Evolutionary conservation across 106 monocot genomes (phyloP).

Genomic region (Dendrobium nobile): DNA sequence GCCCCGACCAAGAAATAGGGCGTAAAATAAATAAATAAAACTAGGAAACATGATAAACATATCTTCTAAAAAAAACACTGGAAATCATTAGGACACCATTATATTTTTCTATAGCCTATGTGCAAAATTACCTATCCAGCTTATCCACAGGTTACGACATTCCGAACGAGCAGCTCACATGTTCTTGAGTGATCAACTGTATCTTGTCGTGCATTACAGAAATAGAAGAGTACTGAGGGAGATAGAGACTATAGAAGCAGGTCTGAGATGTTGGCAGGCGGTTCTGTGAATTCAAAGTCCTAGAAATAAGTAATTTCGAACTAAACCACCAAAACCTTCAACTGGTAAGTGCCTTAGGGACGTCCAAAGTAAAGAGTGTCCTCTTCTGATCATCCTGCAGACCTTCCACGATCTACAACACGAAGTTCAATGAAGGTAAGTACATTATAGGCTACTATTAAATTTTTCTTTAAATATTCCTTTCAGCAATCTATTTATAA

Average conservation of each 20-base stretch:
- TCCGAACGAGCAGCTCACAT: slow-evolving; percentile 72
- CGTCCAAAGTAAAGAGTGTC: slow-evolving; percentile 76
- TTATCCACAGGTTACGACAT: slow-evolving; percentile 28
- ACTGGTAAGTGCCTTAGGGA: slow-evolving; percentile 69
- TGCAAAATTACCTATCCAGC: neutral
- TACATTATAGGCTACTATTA: no score
- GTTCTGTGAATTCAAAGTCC: slow-evolving; percentile 30
- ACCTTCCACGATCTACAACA: slow-evolving; percentile 49
- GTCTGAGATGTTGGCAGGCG: slow-evolving; percentile 78
- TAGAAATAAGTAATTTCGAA: slow-evolving; percentile 67
- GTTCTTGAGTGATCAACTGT: slow-evolving; percentile 63
- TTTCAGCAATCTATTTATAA: neutral
- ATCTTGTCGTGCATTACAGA: slow-evolving; percentile 40
- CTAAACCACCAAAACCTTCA: slow-evolving; percentile 72
- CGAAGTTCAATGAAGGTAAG: no score
- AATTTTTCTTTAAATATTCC: no score
- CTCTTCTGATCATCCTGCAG: slow-evolving; percentile 56
- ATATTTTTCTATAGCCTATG: neutral
- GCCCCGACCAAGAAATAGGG: no score
- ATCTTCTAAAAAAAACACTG: no score
- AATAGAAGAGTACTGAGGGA: slow-evolving; percentile 50
- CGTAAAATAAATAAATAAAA: no score
- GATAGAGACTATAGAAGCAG: slow-evolving; percentile 68
- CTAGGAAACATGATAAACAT: no score
- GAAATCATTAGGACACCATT: no score